Percentiles rank a stretch among this genome's conserved stretches.
Evolutionary conservation across 2,329 filamentous ascomycete species (phyloP).

Genomic region (Verticillium nubilum): DNA sequence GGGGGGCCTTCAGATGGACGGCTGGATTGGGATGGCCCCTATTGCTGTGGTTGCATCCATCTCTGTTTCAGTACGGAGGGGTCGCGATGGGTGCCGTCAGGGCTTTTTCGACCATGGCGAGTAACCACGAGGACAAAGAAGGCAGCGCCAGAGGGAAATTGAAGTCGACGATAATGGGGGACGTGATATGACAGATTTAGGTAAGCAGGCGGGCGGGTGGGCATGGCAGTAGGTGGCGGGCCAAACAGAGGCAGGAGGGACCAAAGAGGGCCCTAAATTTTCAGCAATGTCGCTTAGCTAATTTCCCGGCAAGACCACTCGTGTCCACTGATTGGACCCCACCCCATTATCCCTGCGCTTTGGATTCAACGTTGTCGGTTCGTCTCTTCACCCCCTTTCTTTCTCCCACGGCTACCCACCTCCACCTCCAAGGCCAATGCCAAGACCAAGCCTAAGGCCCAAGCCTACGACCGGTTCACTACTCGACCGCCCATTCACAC

Average conservation of each 20-base stretch:
- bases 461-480: too few relatives aligned
- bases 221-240: background rate
- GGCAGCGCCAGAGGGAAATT: background rate
- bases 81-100: background rate
- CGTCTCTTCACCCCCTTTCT: background rate
- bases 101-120: background rate
- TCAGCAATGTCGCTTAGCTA: constrained; percentile 15
- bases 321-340: background rate
- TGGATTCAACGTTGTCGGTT: background rate
- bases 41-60: background rate
- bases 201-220: background rate
- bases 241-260: background rate
- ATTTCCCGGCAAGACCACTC: constrained; percentile 9
- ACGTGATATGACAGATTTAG: background rate
- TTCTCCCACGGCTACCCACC: background rate
- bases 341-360: constrained; percentile 1
- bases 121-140: background rate
- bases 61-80: background rate
- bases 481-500: background rate
- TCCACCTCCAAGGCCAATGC: background rate
- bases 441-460: too few relatives aligned
- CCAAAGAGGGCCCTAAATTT: constrained; percentile 8
- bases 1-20: background rate
- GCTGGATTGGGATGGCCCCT: background rate
- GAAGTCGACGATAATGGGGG: background rate